Conservation (phyloP, 164 flowering plant species). For the Macadamia tetraphylla region DNA sequence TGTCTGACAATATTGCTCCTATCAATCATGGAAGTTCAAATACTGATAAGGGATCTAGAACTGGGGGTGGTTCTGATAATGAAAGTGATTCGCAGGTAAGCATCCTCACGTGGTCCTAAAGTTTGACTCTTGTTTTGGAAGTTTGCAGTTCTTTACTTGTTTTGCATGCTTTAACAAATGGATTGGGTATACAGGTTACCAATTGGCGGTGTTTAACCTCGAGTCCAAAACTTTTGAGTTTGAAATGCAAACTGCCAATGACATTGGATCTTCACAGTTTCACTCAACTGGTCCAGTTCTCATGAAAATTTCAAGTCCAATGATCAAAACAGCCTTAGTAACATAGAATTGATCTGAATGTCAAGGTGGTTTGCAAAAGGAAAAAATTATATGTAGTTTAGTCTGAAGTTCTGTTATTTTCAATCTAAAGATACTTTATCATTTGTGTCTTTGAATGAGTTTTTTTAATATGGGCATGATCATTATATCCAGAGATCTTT, state of each 20-base stretch:
- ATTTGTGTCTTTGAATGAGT: neutral
- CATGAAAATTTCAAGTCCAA: too few relatives aligned
- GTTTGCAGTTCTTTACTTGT: neutral
- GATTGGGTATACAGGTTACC: neutral
- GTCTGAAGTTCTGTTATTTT: too few relatives aligned
- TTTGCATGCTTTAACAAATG: neutral
- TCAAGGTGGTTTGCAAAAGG: too few relatives aligned
- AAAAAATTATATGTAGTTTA: too few relatives aligned
- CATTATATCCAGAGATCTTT: slow-evolving; percentile 36
- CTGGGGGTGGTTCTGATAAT: slow-evolving; percentile 23
- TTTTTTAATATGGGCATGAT: slow-evolving; percentile 1
- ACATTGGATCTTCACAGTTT: too few relatives aligned
- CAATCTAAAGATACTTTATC: too few relatives aligned
- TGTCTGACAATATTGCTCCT: slow-evolving; percentile 24
- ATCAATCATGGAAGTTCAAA: slow-evolving; percentile 25
- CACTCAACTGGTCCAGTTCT: too few relatives aligned
- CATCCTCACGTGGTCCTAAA: neutral
- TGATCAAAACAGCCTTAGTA: too few relatives aligned
- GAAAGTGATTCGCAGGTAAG: slow-evolving; percentile 38
- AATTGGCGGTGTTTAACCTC: neutral
- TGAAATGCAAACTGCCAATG: too few relatives aligned
- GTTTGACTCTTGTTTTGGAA: neutral
- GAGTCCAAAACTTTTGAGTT: too few relatives aligned
- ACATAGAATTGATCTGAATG: too few relatives aligned
- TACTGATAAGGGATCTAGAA: slow-evolving; percentile 18